Base-by-base conservation (phyloP, 352 stramenopile species). In the Pythium myriotylum region DNA sequence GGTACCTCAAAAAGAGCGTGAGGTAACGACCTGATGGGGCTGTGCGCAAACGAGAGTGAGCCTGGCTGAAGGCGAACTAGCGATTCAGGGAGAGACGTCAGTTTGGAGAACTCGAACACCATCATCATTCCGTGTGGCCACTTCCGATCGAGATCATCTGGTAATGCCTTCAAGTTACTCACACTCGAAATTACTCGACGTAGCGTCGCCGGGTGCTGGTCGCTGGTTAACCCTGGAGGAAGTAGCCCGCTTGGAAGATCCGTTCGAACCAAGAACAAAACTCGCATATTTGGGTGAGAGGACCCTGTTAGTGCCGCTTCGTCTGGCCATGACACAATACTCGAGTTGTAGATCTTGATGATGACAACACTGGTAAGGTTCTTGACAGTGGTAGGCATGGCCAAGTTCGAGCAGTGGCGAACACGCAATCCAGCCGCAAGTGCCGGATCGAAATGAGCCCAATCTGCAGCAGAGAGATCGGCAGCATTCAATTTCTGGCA, bases 271-370 rank as follows among this genome's bases (percentile, higher is more conserved):
- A 59, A 10, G 12, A 29, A 33, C 2, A 66, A 2, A 1, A 27
- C 14, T 2, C 50, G 39, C n/a, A 66, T 12, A 1, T 12, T 14
- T 9, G 24, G 3, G 24, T 66, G 59, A 7, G 17, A 2, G 6
- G 22, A 4, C 0, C 2, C 3, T 1, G 22, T 49, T 19, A 66
- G 5, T 3, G 26, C 49, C 0, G 40, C 19, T 2, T 37, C 33
- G 0, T 32, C 17, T n/a, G 39, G 16, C 59, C 50, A 66, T 5
- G 41, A 43, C 1, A 10, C 4, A 16, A 66, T 42, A 2, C 49
- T 59, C 2, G 27, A 48, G 23, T 66, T 66, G 59, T 66, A 66
- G 0, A 66, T 20, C 23, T 59, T 66, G 3, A 66, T n/a, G 6
- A 13, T 19, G 1, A 32, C 19, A 1, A 66, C n/a, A 2, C 5